phyloP scores from a whole-genome alignment of 306 rosid species.

The Begonia fuchsioides region DNA sequence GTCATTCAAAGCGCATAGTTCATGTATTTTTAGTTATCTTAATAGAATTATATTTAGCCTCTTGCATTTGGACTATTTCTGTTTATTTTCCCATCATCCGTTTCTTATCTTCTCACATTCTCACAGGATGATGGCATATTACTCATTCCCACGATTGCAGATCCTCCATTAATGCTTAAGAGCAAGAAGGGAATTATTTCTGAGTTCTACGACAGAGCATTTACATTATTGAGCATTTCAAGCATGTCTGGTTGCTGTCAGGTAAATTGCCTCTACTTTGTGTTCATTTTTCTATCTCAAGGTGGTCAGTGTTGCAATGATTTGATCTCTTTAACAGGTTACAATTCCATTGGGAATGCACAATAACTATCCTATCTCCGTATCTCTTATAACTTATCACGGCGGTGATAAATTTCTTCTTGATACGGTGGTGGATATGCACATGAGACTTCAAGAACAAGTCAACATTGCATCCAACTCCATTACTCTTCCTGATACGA shows the following conservation, averaged over 20 bases:
- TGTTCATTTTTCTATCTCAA: slow-evolving; percentile 7
- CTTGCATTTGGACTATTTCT: neutral
- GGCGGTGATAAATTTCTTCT: slow-evolving; percentile 87
- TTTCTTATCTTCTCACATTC: slow-evolving; percentile 4
- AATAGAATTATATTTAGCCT: too few relatives aligned
- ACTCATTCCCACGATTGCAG: slow-evolving; percentile 29
- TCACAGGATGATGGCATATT: slow-evolving; percentile 33
- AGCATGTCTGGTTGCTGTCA: slow-evolving; percentile 51
- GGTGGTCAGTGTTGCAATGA: slow-evolving; percentile 1
- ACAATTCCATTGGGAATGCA: slow-evolving; percentile 60
- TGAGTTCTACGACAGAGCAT: slow-evolving; percentile 22
- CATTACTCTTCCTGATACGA: slow-evolving; percentile 33
- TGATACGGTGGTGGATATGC: slow-evolving; percentile 60
- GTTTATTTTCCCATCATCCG: neutral
- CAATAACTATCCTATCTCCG: slow-evolving; percentile 41
- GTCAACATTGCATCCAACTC: slow-evolving; percentile 24
- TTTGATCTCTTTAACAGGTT: slow-evolving; percentile 32
- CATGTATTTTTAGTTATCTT: too few relatives aligned
- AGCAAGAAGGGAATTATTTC: slow-evolving; percentile 13
- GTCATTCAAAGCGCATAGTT: too few relatives aligned
- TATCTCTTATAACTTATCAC: slow-evolving; percentile 55
- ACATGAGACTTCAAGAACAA: slow-evolving; percentile 49
- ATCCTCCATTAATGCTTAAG: slow-evolving; percentile 21
- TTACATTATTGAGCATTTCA: slow-evolving; percentile 25
- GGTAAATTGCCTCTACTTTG: slow-evolving; percentile 27